These are phyloP conservation scores for Orbilia ellipsospora DNA, from an alignment of 2,329 filamentous ascomycete species.

Conservation along the genomic window DNA sequence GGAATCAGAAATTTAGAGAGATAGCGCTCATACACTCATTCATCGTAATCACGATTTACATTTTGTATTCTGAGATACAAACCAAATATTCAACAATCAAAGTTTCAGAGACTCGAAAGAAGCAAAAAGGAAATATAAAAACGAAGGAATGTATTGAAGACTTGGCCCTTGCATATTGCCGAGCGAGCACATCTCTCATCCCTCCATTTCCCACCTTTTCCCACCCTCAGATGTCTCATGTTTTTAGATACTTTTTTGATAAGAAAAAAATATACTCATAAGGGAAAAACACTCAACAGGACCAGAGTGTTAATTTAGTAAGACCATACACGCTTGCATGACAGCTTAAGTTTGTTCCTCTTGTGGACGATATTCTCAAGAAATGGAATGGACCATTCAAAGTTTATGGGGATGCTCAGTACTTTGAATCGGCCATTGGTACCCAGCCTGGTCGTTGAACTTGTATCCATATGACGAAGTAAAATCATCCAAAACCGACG, in stretches of 20 bases:
- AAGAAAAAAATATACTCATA: conserved; percentile 14
- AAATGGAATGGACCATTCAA: conserved; percentile 64
- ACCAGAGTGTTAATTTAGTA: not conserved
- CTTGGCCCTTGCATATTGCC: conserved; percentile 4
- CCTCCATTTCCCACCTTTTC: conserved; percentile 10
- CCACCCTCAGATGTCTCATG: not conserved
- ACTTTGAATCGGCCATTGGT: conserved; percentile 89
- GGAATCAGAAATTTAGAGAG: not conserved
- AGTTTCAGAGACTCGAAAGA: conserved; percentile 10
- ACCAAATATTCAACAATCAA: conserved; percentile 34
- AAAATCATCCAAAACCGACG: conserved; percentile 96
- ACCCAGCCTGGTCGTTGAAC: conserved; percentile 95
- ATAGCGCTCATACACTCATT: not conserved
- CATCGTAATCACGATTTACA: conserved; percentile 6
- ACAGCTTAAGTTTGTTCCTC: no score
- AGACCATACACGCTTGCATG: no score
- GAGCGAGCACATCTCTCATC: not conserved
- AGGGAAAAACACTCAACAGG: conserved; percentile 22
- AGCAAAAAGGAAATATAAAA: conserved; percentile 11
- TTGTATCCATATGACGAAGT: conserved; percentile 98
- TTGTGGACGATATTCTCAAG: no score
- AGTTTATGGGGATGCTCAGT: conserved; percentile 77
- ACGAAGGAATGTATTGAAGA: not conserved
- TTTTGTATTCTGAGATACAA: conserved; percentile 50
- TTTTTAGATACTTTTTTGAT: conserved; percentile 23